Evolutionary conservation across 1,284 basidiomycete genomes (phyloP).

Genomic region (Sanghuangporus baumii): DNA sequence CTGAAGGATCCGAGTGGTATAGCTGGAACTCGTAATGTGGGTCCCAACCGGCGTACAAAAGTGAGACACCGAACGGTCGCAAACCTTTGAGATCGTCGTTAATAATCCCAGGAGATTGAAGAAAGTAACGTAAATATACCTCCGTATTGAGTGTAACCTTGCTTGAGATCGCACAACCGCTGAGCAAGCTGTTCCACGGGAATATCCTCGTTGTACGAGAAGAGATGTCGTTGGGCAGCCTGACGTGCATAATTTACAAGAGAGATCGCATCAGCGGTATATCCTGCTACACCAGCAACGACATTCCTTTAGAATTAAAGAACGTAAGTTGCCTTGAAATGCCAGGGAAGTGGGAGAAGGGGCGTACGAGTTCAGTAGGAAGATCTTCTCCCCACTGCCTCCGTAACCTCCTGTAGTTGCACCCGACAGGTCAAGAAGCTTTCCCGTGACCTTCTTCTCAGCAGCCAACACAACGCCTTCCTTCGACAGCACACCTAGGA

Average conservation of each 20-base stretch:
- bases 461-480: constrained; percentile 97
- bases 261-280: constrained; percentile 97
- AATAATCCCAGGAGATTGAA: background rate
- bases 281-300: constrained; percentile 90
- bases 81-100: constrained; percentile 53
- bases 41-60: constrained; percentile 96
- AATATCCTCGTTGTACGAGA: constrained; percentile 94
- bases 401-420: constrained; percentile 87
- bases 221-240: constrained; percentile 85
- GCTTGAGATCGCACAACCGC: constrained; percentile 94
- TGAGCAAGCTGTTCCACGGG: constrained; percentile 96
- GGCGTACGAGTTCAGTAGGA: constrained; percentile 81
- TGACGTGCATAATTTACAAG: constrained; percentile 93
- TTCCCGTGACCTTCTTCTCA: constrained; percentile 99
- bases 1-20: constrained; percentile 97
- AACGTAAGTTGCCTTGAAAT: background rate
- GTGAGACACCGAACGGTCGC: constrained; percentile 94
- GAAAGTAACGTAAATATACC: constrained; percentile 43
- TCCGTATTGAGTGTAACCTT: constrained; percentile 97
- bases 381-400: constrained; percentile 97
- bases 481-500: constrained; percentile 90
- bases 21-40: constrained; percentile 95
- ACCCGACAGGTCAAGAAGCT: constrained; percentile 85
- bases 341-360: background rate
- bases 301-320: constrained; percentile 64